These are phyloP conservation scores for Hyaloraphidium curvatum DNA, from an alignment of 192 early-diverging fungal species.

Conservation along the genomic window DNA sequence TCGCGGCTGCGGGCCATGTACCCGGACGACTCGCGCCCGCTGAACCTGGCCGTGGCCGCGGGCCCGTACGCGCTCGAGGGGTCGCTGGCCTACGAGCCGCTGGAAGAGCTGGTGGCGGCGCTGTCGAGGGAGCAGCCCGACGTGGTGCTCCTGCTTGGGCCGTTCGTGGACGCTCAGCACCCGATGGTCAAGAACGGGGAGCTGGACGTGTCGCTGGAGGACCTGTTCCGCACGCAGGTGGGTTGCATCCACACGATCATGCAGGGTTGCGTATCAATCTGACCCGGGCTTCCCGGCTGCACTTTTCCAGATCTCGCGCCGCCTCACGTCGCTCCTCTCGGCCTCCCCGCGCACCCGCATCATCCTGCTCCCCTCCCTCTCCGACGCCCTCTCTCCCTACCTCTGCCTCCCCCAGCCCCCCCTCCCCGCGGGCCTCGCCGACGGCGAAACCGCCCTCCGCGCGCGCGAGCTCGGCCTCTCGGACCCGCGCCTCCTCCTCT, in stretches of 20 bases:
- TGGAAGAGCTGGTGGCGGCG: conserved; percentile 50
- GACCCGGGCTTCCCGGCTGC: not conserved
- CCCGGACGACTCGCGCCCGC: conserved; percentile 11
- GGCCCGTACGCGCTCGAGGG: conserved; percentile 77
- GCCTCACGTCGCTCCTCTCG: conserved; percentile 29
- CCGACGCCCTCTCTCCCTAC: conserved; percentile 55
- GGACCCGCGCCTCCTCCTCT: conserved; percentile 9
- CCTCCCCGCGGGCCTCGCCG: conserved; percentile 19
- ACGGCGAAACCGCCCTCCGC: conserved; percentile 6
- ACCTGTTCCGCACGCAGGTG: not conserved
- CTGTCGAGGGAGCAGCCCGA: conserved; percentile 46
- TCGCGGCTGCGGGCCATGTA: conserved; percentile 23
- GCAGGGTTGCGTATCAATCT: no score
- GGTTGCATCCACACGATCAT: no score
- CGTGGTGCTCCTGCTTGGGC: conserved; percentile 60
- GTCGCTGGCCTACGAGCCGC: conserved; percentile 59
- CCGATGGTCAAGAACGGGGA: conserved; percentile 32
- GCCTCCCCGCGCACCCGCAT: conserved; percentile 23
- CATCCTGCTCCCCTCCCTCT: conserved; percentile 53
- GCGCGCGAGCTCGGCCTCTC: conserved; percentile 10
- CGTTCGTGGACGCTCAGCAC: conserved; percentile 43
- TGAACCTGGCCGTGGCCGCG: conserved; percentile 48
- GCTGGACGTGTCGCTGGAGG: conserved; percentile 16
- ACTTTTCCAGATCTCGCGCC: conserved; percentile 28
- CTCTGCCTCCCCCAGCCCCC: conserved; percentile 73